phyloP scores from a whole-genome alignment of 228 moss, liverwort and hornwort genomes.

The Sphagnum magellanicum region DNA sequence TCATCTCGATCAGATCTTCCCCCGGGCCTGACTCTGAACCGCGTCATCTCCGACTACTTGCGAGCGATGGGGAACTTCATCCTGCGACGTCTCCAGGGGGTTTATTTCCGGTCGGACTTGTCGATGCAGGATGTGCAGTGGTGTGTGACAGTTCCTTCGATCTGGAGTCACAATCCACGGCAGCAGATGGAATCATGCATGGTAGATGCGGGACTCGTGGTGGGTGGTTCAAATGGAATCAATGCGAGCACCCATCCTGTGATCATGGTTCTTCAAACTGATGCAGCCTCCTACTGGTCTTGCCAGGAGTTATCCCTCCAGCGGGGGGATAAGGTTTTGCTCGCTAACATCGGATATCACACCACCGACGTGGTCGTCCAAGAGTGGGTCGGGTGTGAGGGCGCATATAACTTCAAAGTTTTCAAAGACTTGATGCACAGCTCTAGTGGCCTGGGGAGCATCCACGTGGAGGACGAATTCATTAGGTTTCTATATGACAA shows the following conservation, averaged over 20 bases:
- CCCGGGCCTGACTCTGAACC: constrained; percentile 12
- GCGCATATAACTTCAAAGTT: constrained; percentile 10
- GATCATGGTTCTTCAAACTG: constrained; percentile 19
- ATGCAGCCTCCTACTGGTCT: constrained; percentile 21
- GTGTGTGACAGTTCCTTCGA: constrained; percentile 63
- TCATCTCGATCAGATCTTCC: constrained; percentile 20
- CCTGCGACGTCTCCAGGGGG: constrained; percentile 7
- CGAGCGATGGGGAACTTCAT: constrained; percentile 21
- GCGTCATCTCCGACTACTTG: constrained; percentile 39
- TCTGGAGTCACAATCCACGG: constrained; percentile 51
- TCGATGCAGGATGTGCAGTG: constrained; percentile 27
- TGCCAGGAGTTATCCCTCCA: constrained; percentile 7
- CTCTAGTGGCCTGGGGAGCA: constrained; percentile 37
- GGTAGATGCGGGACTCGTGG: constrained; percentile 32
- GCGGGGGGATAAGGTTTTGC: constrained; percentile 15
- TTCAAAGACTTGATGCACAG: constrained; percentile 33
- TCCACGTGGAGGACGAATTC: constrained; percentile 22
- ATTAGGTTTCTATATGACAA: constrained; percentile 16
- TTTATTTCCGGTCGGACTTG: constrained; percentile 13
- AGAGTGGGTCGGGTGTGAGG: constrained; percentile 1
- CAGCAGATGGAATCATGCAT: constrained; percentile 44
- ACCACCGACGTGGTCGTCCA: constrained; percentile 27
- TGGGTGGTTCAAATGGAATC: not conserved
- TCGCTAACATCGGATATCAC: constrained; percentile 22
- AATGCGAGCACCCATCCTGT: constrained; percentile 15